Evolutionary conservation across 108 stramenopile species (phyloP).

Genomic region (Ochromonas danica): DNA sequence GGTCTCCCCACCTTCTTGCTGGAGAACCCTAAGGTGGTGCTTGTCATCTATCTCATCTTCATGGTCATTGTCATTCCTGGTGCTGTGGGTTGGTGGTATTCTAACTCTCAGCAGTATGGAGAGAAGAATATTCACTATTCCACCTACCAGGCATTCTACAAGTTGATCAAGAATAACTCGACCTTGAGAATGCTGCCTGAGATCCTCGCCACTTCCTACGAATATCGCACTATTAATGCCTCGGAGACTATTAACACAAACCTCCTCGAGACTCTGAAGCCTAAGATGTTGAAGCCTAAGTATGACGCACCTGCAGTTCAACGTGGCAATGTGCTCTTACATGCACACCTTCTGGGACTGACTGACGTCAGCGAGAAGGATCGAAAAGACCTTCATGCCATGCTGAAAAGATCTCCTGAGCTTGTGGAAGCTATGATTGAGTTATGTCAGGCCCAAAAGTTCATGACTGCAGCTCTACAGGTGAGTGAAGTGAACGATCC

Average conservation of each 20-base stretch:
- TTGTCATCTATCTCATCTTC: constrained; percentile 84
- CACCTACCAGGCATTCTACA: constrained; percentile 88
- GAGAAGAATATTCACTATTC: constrained; percentile 98
- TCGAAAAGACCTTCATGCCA: constrained; percentile 71
- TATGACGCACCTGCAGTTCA: constrained; percentile 77
- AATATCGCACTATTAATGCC: constrained; percentile 76
- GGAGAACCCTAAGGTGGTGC: constrained; percentile 81
- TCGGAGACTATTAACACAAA: constrained; percentile 56
- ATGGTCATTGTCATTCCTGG: constrained; percentile 92
- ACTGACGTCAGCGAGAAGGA: constrained; percentile 10
- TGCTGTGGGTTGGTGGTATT: constrained; percentile 84
- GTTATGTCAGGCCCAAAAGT: constrained; percentile 81
- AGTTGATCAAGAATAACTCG: constrained; percentile 73
- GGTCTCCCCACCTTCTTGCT: constrained; percentile 89
- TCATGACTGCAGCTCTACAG: constrained; percentile 73
- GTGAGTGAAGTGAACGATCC: too few species aligned
- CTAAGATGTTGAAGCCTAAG: constrained; percentile 78
- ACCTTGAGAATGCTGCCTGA: constrained; percentile 72
- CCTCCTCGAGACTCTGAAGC: constrained; percentile 62
- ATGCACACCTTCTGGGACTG: constrained; percentile 70
- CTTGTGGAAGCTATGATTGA: constrained; percentile 95
- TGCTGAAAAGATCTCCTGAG: constrained; percentile 72
- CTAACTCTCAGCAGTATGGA: constrained; percentile 86
- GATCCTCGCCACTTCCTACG: constrained; percentile 75
- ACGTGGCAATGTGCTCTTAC: constrained; percentile 91